Conservation (phyloP, 768 basidiomycete species). For the Favolaschia claudopus region DNA sequence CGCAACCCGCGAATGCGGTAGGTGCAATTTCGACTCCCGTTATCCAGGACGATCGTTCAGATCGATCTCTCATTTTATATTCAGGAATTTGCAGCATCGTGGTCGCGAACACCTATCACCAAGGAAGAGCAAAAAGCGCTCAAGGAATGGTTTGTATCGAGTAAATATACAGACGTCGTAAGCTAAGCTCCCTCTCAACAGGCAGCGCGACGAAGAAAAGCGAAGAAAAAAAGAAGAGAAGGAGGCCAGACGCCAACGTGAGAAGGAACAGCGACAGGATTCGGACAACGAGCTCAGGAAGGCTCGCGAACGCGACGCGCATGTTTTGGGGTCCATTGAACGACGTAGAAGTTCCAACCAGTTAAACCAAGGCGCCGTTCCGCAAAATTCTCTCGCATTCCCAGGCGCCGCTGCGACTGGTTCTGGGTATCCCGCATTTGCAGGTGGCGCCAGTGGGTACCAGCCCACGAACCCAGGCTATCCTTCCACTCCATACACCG, state of each 20-base stretch:
- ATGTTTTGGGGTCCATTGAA: constrained; percentile 47
- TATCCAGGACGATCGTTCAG: constrained; percentile 7
- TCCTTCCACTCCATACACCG: constrained; percentile 33
- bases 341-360: constrained; percentile 66
- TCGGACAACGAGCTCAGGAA: constrained; percentile 62
- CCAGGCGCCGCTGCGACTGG: constrained; percentile 35
- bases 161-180: background rate
- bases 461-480: constrained; percentile 15
- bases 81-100: constrained; percentile 68
- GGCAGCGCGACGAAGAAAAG: constrained; percentile 57
- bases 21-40: constrained; percentile 28
- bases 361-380: constrained; percentile 45
- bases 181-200: constrained; percentile 31
- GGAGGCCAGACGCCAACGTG: constrained; percentile 56
- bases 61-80: constrained; percentile 10
- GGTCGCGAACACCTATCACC: constrained; percentile 53
- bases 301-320: constrained; percentile 65
- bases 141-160: constrained; percentile 51
- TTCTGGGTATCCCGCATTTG: constrained; percentile 34
- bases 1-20: constrained; percentile 65
- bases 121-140: constrained; percentile 50
- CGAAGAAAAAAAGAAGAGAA: constrained; percentile 55
- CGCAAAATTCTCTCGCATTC: constrained; percentile 38
- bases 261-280: constrained; percentile 55
- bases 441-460: constrained; percentile 2